These are phyloP conservation scores for Centaurea solstitialis DNA, from an alignment of 129 eudicot species.

Conservation along the genomic window DNA sequence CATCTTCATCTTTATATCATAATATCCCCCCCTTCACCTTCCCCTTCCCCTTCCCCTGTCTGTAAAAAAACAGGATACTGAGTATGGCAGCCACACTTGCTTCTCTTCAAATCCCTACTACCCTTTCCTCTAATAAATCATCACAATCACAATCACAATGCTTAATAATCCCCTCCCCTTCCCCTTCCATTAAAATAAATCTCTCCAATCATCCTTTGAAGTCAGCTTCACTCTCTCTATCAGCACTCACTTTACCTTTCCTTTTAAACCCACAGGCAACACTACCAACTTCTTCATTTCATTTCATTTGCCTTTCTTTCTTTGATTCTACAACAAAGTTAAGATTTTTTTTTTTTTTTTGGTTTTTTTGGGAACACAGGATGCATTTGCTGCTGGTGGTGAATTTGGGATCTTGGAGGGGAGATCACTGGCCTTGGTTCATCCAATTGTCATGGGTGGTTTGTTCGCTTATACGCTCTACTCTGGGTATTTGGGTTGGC, in stretches of 20 bases:
- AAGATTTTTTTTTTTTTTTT: background rate
- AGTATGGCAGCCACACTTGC: slow-evolving; percentile 76
- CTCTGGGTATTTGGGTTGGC: slow-evolving; percentile 98
- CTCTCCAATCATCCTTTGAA: slow-evolving; percentile 30
- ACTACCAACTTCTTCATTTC: background rate
- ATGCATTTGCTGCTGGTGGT: slow-evolving; percentile 93
- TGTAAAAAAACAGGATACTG: background rate
- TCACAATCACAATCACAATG: slow-evolving; percentile 25
- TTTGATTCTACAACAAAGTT: too few relatives aligned
- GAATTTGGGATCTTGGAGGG: slow-evolving; percentile 89
- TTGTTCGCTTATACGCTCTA: slow-evolving; percentile 74
- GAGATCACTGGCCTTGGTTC: slow-evolving; percentile 71
- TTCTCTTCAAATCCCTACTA: slow-evolving; percentile 44
- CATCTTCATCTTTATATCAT: background rate
- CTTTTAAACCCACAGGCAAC: slow-evolving; percentile 58
- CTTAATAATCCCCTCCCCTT: background rate
- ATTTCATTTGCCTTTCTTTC: background rate
- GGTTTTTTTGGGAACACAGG: slow-evolving; percentile 37
- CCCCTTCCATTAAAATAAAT: slow-evolving; percentile 12
- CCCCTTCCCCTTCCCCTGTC: background rate
- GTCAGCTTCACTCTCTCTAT: slow-evolving; percentile 58
- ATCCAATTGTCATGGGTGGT: slow-evolving; percentile 75
- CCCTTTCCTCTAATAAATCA: slow-evolving; percentile 18
- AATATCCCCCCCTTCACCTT: too few relatives aligned
- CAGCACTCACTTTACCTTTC: slow-evolving; percentile 64